Evolutionary conservation across 2,329 filamentous ascomycete species (phyloP), one percentile per base, ranked within the genome.

Genomic region (Chrysoporthe deuterocubensis): DNA sequence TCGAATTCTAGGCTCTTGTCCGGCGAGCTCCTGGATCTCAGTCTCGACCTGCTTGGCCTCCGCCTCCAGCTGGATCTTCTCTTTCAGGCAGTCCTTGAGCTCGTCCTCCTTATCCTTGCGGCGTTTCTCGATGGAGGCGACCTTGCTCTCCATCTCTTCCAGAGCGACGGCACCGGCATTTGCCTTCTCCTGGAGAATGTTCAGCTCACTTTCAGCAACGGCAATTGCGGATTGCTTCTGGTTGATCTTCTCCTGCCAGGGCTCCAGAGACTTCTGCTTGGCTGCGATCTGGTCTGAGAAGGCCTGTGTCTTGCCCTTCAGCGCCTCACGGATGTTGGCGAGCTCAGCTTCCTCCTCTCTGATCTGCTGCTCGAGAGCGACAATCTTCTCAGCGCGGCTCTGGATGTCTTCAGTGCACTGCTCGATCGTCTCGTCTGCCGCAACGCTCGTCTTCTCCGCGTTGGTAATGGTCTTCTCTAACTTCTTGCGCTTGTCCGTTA

Each of bases 181-280:
- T 63, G 93, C 92, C 76, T 94, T 93, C 76, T 99, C 96, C 52
- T 89, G 87, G 8, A 99, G 85, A 67, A 99, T 98, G 69, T 94
- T 91, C 72, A 98, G 87, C 78, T 99, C 95, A 78, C 94, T 97
- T 77, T 97, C 92, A 1, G 96, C 94, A 13, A 99, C 94, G 4
- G 95, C 95, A 72, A 97, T 96, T 3, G 92, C 89, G 0, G 94
- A 97, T 75, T 96, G 92, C 78, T 97, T 98, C 76, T 97, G 91
- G 78, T 96, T 97, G 81, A 99, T 95, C 80, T 96, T 98, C 72
- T 94, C 94, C 73, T 91, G 94, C 96, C 96, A 99, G 0, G 96
- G 96, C 79, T 98, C 95, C 13, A 99, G 84, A 0, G 93, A 91
- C 80, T 96, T 97, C 76, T 99, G 96, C 80, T 97, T 97, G 4